Conservation (phyloP, 306 rosid genomes). For the Morella rubra region DNA sequence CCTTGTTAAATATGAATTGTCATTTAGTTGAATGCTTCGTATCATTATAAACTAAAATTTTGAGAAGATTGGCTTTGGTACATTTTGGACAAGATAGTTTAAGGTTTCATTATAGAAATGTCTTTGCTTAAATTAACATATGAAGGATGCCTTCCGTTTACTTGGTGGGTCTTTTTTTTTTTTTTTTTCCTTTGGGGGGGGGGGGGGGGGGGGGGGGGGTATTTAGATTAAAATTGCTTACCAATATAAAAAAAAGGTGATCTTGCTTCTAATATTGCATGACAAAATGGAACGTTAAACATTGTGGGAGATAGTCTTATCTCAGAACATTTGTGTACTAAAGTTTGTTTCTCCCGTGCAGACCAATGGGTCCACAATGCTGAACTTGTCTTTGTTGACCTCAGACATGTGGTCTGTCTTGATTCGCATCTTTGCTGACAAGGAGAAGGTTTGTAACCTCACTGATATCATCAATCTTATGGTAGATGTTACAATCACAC, state of each 20-base stretch:
- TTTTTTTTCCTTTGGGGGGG: neutral
- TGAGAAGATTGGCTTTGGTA: neutral
- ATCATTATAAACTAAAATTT: neutral
- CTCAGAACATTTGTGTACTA: conserved; percentile 1
- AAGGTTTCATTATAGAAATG: neutral
- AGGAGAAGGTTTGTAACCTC: conserved; percentile 64
- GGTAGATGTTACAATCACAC: neutral
- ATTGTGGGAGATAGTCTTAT: neutral
- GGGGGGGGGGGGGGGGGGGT: neutral
- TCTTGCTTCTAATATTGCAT: neutral
- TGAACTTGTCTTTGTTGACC: conserved; percentile 87
- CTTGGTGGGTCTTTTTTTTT: neutral
- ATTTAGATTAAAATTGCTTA: neutral
- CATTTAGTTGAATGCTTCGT: neutral
- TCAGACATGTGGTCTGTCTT: conserved; percentile 98
- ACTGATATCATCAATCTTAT: neutral
- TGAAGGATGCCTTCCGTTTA: neutral
- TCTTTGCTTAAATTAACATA: too few relatives aligned
- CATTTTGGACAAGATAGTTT: neutral
- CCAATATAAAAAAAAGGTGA: neutral
- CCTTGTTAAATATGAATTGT: neutral
- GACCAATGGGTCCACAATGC: conserved; percentile 88
- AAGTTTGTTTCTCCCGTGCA: conserved; percentile 40
- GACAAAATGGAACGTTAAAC: neutral
- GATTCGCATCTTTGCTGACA: conserved; percentile 85